Percentiles rank a stretch among this genome's conserved stretches.
Evolutionary conservation across 1,284 basidiomycete species (phyloP).

Genomic region (Takashimella koratensis): DNA sequence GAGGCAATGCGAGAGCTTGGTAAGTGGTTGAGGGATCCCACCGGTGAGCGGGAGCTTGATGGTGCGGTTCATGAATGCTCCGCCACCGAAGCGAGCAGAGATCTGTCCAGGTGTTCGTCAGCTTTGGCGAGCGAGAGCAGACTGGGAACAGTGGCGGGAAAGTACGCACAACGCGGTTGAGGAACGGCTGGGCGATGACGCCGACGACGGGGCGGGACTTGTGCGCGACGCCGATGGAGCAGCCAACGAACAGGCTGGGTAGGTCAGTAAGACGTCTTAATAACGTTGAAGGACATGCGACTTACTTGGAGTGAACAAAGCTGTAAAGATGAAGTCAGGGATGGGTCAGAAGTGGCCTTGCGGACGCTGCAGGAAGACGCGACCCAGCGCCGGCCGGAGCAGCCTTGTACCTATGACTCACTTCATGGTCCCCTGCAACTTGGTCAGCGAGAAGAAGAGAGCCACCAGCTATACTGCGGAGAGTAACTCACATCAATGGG

Average conservation of each 20-base stretch:
- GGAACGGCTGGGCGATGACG: conserved; percentile 85
- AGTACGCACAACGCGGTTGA: conserved; percentile 64
- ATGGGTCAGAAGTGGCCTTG: too few species aligned
- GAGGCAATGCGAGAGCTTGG: conserved; percentile 71
- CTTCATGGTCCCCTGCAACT: conserved; percentile 47
- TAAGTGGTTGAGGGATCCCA: conserved; percentile 63
- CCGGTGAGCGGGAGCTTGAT: conserved; percentile 69
- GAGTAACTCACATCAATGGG: conserved; percentile 46
- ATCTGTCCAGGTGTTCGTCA: conserved; percentile 57
- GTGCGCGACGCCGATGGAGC: conserved; percentile 81
- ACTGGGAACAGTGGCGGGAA: background rate
- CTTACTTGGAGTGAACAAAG: conserved; percentile 45
- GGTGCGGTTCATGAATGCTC: conserved; percentile 67
- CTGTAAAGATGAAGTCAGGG: conserved; percentile 23
- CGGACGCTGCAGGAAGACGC: too few species aligned
- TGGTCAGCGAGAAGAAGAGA: too few species aligned
- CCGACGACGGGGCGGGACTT: conserved; percentile 74
- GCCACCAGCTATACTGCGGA: too few species aligned
- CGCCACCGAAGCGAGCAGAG: conserved; percentile 70
- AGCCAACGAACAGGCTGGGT: conserved; percentile 38
- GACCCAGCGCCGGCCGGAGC: too few species aligned
- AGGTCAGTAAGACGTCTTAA: conserved; percentile 9
- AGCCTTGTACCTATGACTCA: too few species aligned
- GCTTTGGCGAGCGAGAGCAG: conserved; percentile 1
- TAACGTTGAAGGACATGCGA: background rate